Conservation (phyloP, 2,329 filamentous ascomycete genomes). For the Fusarium sp. region DNA sequence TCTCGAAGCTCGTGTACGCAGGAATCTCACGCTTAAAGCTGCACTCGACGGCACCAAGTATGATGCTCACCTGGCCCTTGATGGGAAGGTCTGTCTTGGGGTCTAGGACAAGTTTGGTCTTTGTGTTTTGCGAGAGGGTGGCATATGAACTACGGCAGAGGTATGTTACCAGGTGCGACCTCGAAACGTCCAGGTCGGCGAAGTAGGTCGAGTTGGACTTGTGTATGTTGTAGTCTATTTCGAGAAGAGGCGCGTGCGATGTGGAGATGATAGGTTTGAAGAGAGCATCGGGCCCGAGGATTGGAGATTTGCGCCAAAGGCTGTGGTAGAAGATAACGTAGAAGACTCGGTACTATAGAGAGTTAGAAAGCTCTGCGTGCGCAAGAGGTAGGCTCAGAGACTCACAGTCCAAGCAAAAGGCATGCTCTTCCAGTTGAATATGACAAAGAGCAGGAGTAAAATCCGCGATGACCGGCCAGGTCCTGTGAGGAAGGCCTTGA, state of each 20-base stretch:
- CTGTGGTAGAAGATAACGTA: constrained; percentile 69
- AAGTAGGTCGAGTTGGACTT: constrained; percentile 91
- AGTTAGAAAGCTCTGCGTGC: not conserved
- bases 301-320: constrained; percentile 62
- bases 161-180: constrained; percentile 82
- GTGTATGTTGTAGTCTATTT: constrained; percentile 90
- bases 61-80: constrained; percentile 69
- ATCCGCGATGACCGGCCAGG: constrained; percentile 68
- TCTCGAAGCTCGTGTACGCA: constrained; percentile 77
- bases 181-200: constrained; percentile 84
- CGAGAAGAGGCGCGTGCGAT: constrained; percentile 76
- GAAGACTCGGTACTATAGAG: constrained; percentile 67
- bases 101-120: constrained; percentile 65
- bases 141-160: constrained; percentile 72
- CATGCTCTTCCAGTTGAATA: constrained; percentile 79
- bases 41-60: constrained; percentile 80
- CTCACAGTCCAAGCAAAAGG: constrained; percentile 83
- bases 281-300: constrained; percentile 72
- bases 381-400: constrained; percentile 6
- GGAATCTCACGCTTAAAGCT: constrained; percentile 81
- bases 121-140: constrained; percentile 63
- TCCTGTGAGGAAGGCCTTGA: constrained; percentile 64
- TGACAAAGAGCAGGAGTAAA: constrained; percentile 66
- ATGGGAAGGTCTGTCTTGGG: constrained; percentile 63
- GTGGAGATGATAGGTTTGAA: constrained; percentile 79